A percentile compares a stretch with the other conserved stretches of the same genome.
Conservation (phyloP, 805 yeast species). For the Candida coleopterorum region DNA sequence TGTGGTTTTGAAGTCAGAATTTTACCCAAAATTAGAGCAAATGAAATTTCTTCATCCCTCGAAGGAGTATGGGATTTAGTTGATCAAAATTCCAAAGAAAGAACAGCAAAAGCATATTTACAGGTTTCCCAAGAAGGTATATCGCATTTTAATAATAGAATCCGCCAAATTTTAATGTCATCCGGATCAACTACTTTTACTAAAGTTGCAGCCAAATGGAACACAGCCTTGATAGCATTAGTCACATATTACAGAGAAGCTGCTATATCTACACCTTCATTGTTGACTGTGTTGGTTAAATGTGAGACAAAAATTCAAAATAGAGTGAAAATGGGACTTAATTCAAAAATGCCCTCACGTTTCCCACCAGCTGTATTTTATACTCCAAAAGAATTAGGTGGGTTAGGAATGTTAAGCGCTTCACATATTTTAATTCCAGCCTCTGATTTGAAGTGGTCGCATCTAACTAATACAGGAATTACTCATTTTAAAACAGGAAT, state of each 20-base stretch:
- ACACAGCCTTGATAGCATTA: conserved; percentile 79
- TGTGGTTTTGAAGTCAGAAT: conserved; percentile 94
- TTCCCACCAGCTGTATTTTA: conserved; percentile 99
- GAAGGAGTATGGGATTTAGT: conserved; percentile 93
- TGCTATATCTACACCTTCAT: conserved; percentile 70
- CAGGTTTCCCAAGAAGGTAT: conserved; percentile 81
- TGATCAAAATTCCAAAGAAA: conserved; percentile 65
- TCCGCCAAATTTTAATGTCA: conserved; percentile 87
- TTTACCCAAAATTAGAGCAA: conserved; percentile 63
- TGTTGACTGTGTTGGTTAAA: conserved; percentile 79
- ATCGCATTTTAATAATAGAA: conserved; percentile 72
- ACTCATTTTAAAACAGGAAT: conserved; percentile 93
- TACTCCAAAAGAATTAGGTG: conserved; percentile 96
- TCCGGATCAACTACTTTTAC: conserved; percentile 95
- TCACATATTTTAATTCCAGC: conserved; percentile 94
- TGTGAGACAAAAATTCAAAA: conserved; percentile 93
- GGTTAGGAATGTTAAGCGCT: conserved; percentile 96
- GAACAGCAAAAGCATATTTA: conserved; percentile 83
- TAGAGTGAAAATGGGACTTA: conserved; percentile 88
- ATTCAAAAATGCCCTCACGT: conserved; percentile 97
- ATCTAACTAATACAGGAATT: conserved; percentile 90
- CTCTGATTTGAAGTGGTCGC: conserved; percentile 85
- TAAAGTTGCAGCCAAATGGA: conserved; percentile 93
- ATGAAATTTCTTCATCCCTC: conserved; percentile 47
- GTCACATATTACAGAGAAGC: conserved; percentile 94